phyloP scores from a whole-genome alignment of 2,329 filamentous ascomycete species.

The Scedosporium apiospermum region DNA sequence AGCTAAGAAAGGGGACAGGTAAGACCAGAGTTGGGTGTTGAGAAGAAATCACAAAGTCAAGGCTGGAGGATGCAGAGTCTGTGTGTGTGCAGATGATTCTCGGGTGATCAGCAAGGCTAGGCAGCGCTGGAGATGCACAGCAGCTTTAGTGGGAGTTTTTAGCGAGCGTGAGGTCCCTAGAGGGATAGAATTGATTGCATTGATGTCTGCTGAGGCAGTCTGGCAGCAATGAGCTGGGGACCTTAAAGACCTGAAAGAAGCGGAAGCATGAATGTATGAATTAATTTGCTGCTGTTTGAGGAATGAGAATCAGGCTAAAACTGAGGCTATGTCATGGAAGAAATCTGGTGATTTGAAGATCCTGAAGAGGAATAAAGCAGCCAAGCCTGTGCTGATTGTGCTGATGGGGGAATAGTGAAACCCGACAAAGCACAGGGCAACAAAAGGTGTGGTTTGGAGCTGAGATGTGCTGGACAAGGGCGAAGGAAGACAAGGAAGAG shows the following conservation, averaged over 20 bases:
- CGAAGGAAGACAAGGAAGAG: too few relatives aligned
- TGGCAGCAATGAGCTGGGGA: too few relatives aligned
- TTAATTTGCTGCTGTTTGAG: not conserved
- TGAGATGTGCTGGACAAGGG: too few relatives aligned
- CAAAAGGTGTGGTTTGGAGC: too few relatives aligned
- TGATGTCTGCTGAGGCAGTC: too few relatives aligned
- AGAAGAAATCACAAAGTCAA: not conserved
- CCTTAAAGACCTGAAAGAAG: too few relatives aligned
- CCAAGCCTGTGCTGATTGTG: not conserved
- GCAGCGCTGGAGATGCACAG: not conserved
- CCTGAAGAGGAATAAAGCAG: not conserved
- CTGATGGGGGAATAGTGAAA: not conserved
- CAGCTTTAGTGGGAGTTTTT: not conserved
- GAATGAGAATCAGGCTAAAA: constrained; percentile 1
- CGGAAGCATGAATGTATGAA: not conserved
- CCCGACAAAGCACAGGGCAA: too few relatives aligned
- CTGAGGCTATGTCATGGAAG: not conserved
- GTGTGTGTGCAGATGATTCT: not conserved
- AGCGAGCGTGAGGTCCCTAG: not conserved
- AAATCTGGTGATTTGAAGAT: not conserved
- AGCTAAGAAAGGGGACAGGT: not conserved
- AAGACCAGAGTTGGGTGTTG: not conserved
- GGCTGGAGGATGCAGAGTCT: not conserved
- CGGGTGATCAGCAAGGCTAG: not conserved
- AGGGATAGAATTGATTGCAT: not conserved